A percentile compares a stretch with the other conserved stretches of the same genome.
Evolutionary conservation across 768 basidiomycete genomes (phyloP).

Genomic region (Macrocybe gigantea): DNA sequence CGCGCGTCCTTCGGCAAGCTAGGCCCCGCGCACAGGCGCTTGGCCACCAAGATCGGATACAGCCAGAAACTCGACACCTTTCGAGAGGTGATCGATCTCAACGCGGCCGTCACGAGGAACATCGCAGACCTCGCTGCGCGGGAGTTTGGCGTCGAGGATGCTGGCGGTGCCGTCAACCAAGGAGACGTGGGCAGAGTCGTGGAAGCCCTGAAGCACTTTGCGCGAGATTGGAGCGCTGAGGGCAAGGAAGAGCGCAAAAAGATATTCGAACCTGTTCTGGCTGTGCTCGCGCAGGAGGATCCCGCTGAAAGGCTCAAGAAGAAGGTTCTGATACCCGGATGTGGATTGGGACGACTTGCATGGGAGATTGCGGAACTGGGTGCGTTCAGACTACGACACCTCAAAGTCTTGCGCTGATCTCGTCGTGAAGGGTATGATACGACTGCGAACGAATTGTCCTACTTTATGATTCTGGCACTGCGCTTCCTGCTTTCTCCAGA

Average conservation of each 20-base stretch:
- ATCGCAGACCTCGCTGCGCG: constrained; percentile 32
- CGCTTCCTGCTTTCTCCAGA: constrained; percentile 50
- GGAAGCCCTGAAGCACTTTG: constrained; percentile 62
- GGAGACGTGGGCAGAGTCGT: constrained; percentile 45
- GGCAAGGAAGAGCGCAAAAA: constrained; percentile 46
- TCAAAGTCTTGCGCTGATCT: neutral
- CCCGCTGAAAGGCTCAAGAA: constrained; percentile 20
- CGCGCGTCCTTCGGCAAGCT: constrained; percentile 37
- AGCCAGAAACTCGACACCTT: constrained; percentile 43
- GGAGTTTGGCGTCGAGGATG: constrained; percentile 18
- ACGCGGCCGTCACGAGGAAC: constrained; percentile 29
- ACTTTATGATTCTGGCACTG: constrained; percentile 58
- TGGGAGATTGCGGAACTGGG: constrained; percentile 65
- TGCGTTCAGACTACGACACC: constrained; percentile 16
- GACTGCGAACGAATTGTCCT: constrained; percentile 59
- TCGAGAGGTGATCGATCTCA: constrained; percentile 32
- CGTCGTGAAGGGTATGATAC: constrained; percentile 42
- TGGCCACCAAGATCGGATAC: constrained; percentile 50
- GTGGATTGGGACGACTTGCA: constrained; percentile 58
- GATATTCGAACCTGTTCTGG: constrained; percentile 53
- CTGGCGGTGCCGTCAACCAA: constrained; percentile 1
- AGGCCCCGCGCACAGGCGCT: constrained; percentile 37
- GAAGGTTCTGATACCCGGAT: constrained; percentile 57
- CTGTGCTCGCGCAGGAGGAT: constrained; percentile 30
- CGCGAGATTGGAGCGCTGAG: constrained; percentile 65